A percentile compares a stretch with the other conserved stretches of the same genome.
Conservation (phyloP, 805 yeast genomes). For the Wickerhamomyces strasburgensis region DNA sequence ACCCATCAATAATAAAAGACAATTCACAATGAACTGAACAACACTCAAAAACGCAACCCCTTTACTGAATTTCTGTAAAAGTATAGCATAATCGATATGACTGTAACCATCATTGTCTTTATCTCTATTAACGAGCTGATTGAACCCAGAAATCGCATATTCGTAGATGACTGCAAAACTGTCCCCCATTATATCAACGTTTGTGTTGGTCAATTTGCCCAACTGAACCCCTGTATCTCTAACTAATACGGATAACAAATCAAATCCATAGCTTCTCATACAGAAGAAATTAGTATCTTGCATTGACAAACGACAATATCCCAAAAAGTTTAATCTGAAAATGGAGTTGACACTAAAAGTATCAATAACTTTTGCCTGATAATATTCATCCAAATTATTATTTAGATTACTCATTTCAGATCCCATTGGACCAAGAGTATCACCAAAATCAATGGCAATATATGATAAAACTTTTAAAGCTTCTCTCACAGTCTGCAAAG, state of each 20-base stretch:
- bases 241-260: constrained; percentile 41
- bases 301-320: constrained; percentile 41
- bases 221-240: constrained; percentile 47
- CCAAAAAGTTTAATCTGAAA: constrained; percentile 40
- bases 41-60: constrained; percentile 20
- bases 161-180: constrained; percentile 38
- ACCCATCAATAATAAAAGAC: constrained; percentile 1
- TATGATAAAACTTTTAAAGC: constrained; percentile 40
- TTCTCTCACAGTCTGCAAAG: constrained; percentile 34
- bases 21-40: constrained; percentile 9
- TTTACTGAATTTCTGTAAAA: constrained; percentile 24
- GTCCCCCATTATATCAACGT: constrained; percentile 35
- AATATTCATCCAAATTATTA: constrained; percentile 22
- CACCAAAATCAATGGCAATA: constrained; percentile 41
- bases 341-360: constrained; percentile 39
- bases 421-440: constrained; percentile 4
- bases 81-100: constrained; percentile 23
- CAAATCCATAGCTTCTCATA: constrained; percentile 38
- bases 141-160: constrained; percentile 27
- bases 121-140: constrained; percentile 14
- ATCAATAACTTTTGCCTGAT: constrained; percentile 33
- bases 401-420: constrained; percentile 18
- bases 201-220: constrained; percentile 36
- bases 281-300: constrained; percentile 25
- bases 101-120: constrained; percentile 11